Base-by-base conservation (phyloP, 164 flowering plant genomes). In the Aristolochia fimbriata region DNA sequence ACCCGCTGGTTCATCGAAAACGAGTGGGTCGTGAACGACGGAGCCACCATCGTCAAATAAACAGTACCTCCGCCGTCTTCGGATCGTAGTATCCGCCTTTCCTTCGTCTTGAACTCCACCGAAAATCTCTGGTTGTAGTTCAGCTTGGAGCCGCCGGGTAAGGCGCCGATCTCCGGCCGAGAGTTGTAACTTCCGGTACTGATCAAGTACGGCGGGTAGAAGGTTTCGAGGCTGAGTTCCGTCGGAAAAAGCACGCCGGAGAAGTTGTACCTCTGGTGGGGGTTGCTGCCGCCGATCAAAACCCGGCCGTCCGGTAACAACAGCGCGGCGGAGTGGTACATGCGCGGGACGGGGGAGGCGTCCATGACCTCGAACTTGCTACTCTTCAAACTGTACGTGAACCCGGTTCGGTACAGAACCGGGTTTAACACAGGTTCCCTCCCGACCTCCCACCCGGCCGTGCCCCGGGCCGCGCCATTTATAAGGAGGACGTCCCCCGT, bases 1-100 rank as follows among this genome's bases (percentile, higher is more conserved):
- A 80, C 12, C 66, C 86, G 72, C 60, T 82, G 86, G 45, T 76
- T 80, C 87, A 80, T 78, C 15, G 82, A 57, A 54, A 68, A 67
- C 0, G 86, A 78, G 57, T 85, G 91, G 2, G 88, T 82, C 0
- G 81, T 77, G 55, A 84, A 83, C 8, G 88, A 68, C 0, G 90
- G 88, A 0, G 88, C 82, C 47, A 76, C 74, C 86, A 84, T 71
- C 16, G 84, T 84, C n/a, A 86, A 76, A 8, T 22, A 31, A 16
- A 72, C 25, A 59, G 1, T 7, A 12, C 47, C 6, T n/a, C n/a
- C n/a, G n/a, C n/a, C n/a, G n/a, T n/a, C n/a, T n/a, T n/a, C n/a
- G n/a, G n/a, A n/a, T n/a, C n/a, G n/a, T n/a, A n/a, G n/a, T n/a
- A n/a, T n/a, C n/a, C n/a, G n/a, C n/a, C n/a, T 0, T 15, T 17